Conservation (phyloP, 208 protist genomes). For the Cochliopodium minus region DNA sequence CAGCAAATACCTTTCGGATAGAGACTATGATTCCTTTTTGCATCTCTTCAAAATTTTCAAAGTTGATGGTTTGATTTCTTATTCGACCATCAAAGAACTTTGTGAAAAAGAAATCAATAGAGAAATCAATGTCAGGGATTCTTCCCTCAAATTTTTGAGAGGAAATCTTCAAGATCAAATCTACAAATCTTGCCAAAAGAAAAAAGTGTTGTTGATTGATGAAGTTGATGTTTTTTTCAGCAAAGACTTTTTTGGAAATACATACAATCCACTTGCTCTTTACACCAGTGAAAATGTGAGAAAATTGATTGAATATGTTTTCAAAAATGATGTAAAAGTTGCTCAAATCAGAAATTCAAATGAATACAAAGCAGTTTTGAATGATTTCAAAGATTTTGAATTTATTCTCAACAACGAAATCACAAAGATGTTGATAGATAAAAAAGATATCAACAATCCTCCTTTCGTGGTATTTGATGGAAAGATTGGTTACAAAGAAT, state of each 20-base stretch:
- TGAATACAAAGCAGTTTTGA: background rate
- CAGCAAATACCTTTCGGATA: background rate
- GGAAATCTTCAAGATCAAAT: background rate
- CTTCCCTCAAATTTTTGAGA: background rate
- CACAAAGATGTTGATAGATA: background rate
- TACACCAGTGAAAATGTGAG: background rate
- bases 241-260: conserved; percentile 8
- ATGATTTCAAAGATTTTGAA: background rate
- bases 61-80: background rate
- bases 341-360: background rate
- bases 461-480: background rate
- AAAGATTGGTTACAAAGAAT: conserved; percentile 5
- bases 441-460: background rate
- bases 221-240: conserved; percentile 10
- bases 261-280: background rate
- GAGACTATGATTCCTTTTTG: background rate
- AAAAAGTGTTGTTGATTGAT: background rate
- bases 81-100: background rate
- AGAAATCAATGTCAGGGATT: background rate
- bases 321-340: background rate
- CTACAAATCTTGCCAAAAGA: background rate
- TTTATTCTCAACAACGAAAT: background rate
- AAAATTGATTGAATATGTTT: background rate
- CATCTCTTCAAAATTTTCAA: background rate
- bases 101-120: background rate